Conservation (phyloP, 129 eudicot genomes). For the Silybum marianum region DNA sequence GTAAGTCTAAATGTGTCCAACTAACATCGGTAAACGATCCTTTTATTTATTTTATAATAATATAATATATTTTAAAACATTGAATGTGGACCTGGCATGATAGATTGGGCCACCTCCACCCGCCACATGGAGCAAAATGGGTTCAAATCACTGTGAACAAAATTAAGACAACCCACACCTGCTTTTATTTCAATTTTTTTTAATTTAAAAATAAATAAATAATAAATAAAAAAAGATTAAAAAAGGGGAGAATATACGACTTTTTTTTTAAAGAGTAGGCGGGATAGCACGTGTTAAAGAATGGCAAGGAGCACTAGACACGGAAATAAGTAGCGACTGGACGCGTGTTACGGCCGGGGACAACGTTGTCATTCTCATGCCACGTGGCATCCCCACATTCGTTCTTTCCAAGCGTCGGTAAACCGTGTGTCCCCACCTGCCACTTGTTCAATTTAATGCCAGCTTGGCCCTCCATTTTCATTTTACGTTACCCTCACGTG, state of each 20-base stretch:
- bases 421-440: slow-evolving; percentile 27
- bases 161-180: not conserved
- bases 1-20: no score
- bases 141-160: not conserved
- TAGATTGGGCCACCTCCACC: not conserved
- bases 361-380: slow-evolving; percentile 21
- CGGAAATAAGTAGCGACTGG: slow-evolving; percentile 12
- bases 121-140: not conserved
- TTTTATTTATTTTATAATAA: no score
- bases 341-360: slow-evolving; percentile 46
- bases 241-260: slow-evolving; percentile 16
- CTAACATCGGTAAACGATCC: no score
- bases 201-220: no score
- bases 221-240: not conserved
- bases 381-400: slow-evolving; percentile 32
- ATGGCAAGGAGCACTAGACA: slow-evolving; percentile 28
- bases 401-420: slow-evolving; percentile 4
- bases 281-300: slow-evolving; percentile 33
- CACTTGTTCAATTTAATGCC: slow-evolving; percentile 36
- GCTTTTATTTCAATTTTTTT: not conserved
- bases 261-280: not conserved
- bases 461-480: slow-evolving; percentile 24
- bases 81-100: not conserved
- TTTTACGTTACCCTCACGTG: slow-evolving; percentile 5
- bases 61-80: no score